Base-by-base conservation (phyloP, 306 rosid genomes). In the Glycine latifolia region DNA sequence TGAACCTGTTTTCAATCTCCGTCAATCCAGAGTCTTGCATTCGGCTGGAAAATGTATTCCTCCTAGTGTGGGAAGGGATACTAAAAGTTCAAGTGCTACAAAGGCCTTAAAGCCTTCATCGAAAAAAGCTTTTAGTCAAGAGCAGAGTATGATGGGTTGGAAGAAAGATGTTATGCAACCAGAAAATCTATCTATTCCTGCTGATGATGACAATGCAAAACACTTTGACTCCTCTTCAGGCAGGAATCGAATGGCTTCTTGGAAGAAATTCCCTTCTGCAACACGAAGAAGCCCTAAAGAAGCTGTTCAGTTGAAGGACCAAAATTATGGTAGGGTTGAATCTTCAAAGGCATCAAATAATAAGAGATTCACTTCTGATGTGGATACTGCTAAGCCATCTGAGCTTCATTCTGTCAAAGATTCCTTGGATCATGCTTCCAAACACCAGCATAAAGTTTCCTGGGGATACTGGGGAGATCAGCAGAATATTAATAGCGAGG, bases 391-490 rank as follows among this genome's bases (percentile, higher is more conserved):
- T 55, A 95, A 91, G 92, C 90, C 88, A 52, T 53, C 92, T 37
- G 98, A 95, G 79, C 87, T 79, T 83, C 88, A 83, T 72, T 58
- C 83, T 67, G 69, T 81, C 72, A 93, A 94, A 90, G 98, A 92
- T 85, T 87, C 93, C 71, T 91, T 82, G 31, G 97, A 93, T 67
- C 94, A 87, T 87, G 79, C 90, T 85, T 84, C 96, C 63, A 95
- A 91, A 90, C 99, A 95, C 85, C 97, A 90, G 33, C 96, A 91
- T 75, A 93, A 87, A 79, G 78, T 79, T 73, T 95, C 99, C 71
- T 93, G 99, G 98, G 99, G 98, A 37, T 87, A 88, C 76, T 93
- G 99, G 99, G 97, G 94, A 4, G 92, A 93, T 82, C 96, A 83
- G 78, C 97, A 73, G 35, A 79, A 84, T 81, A 77, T 55, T 77